These are phyloP conservation scores for Trypanosoma boissoni DNA, from an alignment of 208 protist genomes.

Conservation along the genomic window DNA sequence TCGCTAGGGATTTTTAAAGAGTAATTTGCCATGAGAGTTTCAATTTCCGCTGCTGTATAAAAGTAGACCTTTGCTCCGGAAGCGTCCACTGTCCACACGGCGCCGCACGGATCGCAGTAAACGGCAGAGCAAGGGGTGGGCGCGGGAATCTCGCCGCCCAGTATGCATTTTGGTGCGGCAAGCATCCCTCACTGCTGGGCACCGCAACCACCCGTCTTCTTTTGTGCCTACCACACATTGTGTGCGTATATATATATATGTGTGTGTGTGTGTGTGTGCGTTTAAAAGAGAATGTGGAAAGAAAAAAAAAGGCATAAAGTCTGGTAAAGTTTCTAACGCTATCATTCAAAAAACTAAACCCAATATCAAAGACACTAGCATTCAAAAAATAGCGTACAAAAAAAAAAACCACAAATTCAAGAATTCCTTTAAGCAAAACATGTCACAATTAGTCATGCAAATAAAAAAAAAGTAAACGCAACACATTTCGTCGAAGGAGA, in stretches of 20 bases:
- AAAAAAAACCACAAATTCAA: no score
- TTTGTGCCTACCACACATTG: no score
- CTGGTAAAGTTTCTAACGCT: no score
- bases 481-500: not conserved
- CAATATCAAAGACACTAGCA: no score
- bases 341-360: no score
- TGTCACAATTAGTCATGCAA: no score
- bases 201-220: no score
- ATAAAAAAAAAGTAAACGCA: not conserved
- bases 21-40: not conserved
- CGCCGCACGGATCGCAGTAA: slow-evolving; percentile 22
- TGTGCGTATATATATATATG: not conserved
- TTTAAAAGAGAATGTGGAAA: not conserved
- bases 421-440: no score
- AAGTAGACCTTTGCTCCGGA: slow-evolving; percentile 15
- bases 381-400: no score
- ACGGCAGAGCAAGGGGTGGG: slow-evolving; percentile 9
- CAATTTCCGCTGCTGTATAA: slow-evolving; percentile 1
- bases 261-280: not conserved
- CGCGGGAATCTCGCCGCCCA: slow-evolving; percentile 16
- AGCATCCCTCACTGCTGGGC: slow-evolving; percentile 8
- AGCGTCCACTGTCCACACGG: slow-evolving; percentile 19
- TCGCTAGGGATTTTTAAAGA: not conserved
- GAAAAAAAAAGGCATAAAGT: not conserved
- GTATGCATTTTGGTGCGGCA: slow-evolving; percentile 19